Conservation (phyloP, 2,329 filamentous ascomycete species). For the Thielaviopsis punctulata region DNA sequence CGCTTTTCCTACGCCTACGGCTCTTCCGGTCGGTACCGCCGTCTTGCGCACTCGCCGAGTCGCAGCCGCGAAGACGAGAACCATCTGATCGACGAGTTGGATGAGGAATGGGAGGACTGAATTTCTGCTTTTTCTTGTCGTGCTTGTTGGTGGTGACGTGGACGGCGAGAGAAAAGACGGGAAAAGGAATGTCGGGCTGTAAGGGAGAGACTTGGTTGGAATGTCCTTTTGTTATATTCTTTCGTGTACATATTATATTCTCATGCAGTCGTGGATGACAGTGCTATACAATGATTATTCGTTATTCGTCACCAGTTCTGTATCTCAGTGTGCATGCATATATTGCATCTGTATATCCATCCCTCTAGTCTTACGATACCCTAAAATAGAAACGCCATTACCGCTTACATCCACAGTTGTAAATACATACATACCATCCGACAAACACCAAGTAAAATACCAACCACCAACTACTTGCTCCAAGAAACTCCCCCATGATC, state of each 20-base stretch:
- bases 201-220: neutral
- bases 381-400: neutral
- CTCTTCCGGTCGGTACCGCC: slow-evolving; percentile 45
- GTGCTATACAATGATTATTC: no score
- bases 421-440: neutral
- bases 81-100: slow-evolving; percentile 81
- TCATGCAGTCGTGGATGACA: neutral
- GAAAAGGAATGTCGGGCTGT: neutral
- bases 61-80: slow-evolving; percentile 67
- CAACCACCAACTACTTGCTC: neutral
- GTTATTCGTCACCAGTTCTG: no score
- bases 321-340: neutral
- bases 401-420: no score
- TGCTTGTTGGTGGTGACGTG: neutral
- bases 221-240: neutral
- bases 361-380: neutral
- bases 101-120: slow-evolving; percentile 89
- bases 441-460: no score
- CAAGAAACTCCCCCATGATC: neutral
- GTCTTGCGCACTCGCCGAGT: slow-evolving; percentile 38
- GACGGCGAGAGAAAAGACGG: neutral
- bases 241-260: neutral
- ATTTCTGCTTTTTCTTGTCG: neutral
- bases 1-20: slow-evolving; percentile 17
- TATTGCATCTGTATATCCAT: neutral